A percentile compares a stretch with the other conserved stretches of the same genome.
These are phyloP conservation scores for Irpex sp. DNA, from an alignment of 1,284 basidiomycete species.

Conservation along the genomic window DNA sequence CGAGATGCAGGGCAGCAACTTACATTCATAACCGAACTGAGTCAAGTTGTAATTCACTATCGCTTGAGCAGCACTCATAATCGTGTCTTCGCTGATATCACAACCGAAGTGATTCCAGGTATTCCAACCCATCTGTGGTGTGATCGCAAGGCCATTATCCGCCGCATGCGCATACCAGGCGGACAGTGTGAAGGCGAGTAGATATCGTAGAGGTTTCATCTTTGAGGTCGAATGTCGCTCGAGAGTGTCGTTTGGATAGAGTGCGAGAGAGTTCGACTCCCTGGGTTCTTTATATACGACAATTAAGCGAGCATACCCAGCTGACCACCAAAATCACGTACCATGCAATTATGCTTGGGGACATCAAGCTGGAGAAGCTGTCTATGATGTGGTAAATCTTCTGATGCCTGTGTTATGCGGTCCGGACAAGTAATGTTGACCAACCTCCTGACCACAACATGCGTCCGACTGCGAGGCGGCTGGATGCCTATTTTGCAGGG, in stretches of 20 bases:
- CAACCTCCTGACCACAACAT: neutral
- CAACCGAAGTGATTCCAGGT: conserved; percentile 34
- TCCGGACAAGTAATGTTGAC: neutral
- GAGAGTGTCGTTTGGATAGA: neutral
- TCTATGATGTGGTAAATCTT: neutral
- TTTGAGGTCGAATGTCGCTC: no score
- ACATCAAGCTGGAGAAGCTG: neutral
- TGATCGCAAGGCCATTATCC: conserved; percentile 31
- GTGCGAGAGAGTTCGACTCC: neutral
- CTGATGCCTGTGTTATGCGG: neutral
- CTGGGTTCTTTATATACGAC: neutral
- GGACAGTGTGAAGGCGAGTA: neutral
- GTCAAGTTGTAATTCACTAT: conserved; percentile 24
- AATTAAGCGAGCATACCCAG: neutral
- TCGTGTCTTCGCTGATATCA: conserved; percentile 27
- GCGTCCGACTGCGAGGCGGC: no score
- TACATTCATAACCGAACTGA: conserved; percentile 28
- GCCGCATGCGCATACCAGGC: conserved; percentile 10
- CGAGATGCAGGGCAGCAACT: conserved; percentile 5
- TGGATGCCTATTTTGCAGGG: no score
- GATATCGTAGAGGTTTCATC: no score
- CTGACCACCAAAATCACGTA: neutral
- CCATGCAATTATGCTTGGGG: neutral
- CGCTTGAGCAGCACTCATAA: conserved; percentile 27
- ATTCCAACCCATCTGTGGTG: conserved; percentile 37